Percentiles rank a stretch among this genome's conserved stretches.
phyloP scores from a whole-genome alignment of 805 yeast species.

The Yueomyces sinensis region DNA sequence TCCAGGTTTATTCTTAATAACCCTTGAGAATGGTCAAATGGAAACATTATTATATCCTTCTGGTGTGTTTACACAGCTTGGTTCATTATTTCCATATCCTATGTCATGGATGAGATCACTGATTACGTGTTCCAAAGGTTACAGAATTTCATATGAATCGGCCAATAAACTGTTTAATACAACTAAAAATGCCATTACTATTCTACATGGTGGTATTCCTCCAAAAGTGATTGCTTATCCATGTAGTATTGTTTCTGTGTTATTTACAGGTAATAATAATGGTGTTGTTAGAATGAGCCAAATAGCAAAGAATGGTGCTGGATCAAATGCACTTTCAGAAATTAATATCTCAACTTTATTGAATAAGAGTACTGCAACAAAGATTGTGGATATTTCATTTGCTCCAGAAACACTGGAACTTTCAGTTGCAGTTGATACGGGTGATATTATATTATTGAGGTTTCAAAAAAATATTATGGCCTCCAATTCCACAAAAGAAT shows the following conservation, averaged over 20 bases:
- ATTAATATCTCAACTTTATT: conserved; percentile 40
- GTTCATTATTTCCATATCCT: conserved; percentile 66
- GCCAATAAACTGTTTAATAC: conserved; percentile 42
- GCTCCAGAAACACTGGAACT: conserved; percentile 70
- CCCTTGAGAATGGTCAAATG: conserved; percentile 51
- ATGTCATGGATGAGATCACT: conserved; percentile 69
- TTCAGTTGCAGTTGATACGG: conserved; percentile 51
- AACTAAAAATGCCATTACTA: conserved; percentile 22
- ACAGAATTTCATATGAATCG: conserved; percentile 34
- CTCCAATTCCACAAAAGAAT: conserved; percentile 10
- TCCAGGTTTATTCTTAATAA: conserved; percentile 49
- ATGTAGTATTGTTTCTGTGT: conserved; percentile 38
- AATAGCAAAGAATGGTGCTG: conserved; percentile 62
- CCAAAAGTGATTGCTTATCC: conserved; percentile 34
- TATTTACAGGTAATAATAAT: conserved; percentile 77
- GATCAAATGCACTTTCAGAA: conserved; percentile 45
- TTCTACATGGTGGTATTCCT: conserved; percentile 75
- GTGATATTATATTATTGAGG: conserved; percentile 65
- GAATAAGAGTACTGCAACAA: conserved; percentile 30
- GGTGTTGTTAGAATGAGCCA: conserved; percentile 81
- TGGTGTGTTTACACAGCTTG: conserved; percentile 37
- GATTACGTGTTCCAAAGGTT: conserved; percentile 33
- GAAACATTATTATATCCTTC: conserved; percentile 46
- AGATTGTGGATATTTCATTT: conserved; percentile 51
- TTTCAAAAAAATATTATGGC: conserved; percentile 43